Conservation (phyloP, 768 basidiomycete genomes). For the Termitomyces sp. region DNA sequence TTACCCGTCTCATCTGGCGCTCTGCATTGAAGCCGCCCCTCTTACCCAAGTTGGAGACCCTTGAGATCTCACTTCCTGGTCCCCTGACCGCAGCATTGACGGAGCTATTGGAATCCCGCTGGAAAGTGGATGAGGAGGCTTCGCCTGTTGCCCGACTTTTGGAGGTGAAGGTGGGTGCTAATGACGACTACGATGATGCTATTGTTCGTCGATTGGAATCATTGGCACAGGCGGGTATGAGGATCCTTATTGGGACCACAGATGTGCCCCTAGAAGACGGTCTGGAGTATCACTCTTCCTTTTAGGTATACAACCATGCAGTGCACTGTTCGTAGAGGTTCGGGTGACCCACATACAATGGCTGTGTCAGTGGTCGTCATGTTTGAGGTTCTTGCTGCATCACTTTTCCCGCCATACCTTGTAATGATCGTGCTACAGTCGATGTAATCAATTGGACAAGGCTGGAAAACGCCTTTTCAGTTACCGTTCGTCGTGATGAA, state of each 20-base stretch:
- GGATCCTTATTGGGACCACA: constrained; percentile 10
- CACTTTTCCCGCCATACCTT: not conserved
- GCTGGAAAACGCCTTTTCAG: not conserved
- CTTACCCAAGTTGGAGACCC: constrained; percentile 27
- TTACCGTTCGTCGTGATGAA: not conserved
- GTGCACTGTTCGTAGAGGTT: not conserved
- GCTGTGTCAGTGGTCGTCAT: too few relatives aligned
- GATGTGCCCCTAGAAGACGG: constrained; percentile 15
- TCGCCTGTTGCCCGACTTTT: constrained; percentile 8
- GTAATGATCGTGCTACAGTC: not conserved
- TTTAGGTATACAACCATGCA: not conserved
- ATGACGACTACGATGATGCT: constrained; percentile 13
- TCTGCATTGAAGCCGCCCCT: constrained; percentile 20
- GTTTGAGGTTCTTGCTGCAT: not conserved
- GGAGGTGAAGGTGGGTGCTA: constrained; percentile 11
- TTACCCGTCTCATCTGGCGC: constrained; percentile 31
- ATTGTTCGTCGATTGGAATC: constrained; percentile 14
- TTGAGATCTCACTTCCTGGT: constrained; percentile 33
- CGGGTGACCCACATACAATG: not conserved
- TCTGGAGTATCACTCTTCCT: constrained; percentile 11
- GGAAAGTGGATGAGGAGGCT: constrained; percentile 5
- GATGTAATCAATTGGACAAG: not conserved
- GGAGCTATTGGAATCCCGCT: constrained; percentile 31
- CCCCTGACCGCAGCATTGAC: constrained; percentile 27
- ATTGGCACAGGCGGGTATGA: constrained; percentile 17